These are phyloP conservation scores for Conoideocrella luteorostrata DNA, from an alignment of 2,329 filamentous ascomycete genomes.

Conservation along the genomic window DNA sequence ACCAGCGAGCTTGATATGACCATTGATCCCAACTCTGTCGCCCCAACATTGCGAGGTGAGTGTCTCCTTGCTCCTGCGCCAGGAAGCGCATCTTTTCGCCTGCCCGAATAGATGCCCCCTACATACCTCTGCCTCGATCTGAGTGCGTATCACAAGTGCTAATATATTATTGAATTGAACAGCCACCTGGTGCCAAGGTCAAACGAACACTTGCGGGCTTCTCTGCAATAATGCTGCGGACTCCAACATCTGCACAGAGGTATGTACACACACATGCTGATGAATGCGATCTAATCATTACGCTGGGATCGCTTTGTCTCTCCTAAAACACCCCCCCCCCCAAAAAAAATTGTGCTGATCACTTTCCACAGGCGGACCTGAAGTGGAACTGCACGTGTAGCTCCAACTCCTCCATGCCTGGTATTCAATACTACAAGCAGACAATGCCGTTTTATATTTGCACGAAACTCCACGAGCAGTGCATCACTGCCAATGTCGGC, in stretches of 20 bases:
- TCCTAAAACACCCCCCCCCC: too few species aligned
- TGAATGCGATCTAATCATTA: not conserved
- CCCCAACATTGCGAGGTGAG: conserved; percentile 33
- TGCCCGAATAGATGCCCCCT: too few species aligned
- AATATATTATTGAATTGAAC: conserved; percentile 7
- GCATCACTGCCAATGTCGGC: conserved; percentile 36
- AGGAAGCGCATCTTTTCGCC: too few species aligned
- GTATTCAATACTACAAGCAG: conserved; percentile 47
- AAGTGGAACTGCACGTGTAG: conserved; percentile 43
- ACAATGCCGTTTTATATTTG: conserved; percentile 50
- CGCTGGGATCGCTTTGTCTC: conserved; percentile 5
- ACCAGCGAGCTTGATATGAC: conserved; percentile 34
- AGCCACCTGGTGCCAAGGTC: conserved; percentile 47
- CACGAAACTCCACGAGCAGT: conserved; percentile 39
- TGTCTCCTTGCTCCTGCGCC: not conserved
- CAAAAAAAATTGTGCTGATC: conserved; percentile 4
- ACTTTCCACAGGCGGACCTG: conserved; percentile 28
- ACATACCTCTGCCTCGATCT: too few species aligned
- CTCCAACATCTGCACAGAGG: conserved; percentile 39
- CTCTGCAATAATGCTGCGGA: conserved; percentile 36
- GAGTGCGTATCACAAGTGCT: not conserved
- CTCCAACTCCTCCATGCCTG: conserved; percentile 40
- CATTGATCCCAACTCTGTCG: conserved; percentile 33
- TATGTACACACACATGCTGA: conserved; percentile 24
- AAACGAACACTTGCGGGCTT: conserved; percentile 42